Evolutionary conservation across 805 yeast genomes (phyloP), one percentile per base, ranked within the genome.

Genomic region (Isabelozyma heimii): DNA sequence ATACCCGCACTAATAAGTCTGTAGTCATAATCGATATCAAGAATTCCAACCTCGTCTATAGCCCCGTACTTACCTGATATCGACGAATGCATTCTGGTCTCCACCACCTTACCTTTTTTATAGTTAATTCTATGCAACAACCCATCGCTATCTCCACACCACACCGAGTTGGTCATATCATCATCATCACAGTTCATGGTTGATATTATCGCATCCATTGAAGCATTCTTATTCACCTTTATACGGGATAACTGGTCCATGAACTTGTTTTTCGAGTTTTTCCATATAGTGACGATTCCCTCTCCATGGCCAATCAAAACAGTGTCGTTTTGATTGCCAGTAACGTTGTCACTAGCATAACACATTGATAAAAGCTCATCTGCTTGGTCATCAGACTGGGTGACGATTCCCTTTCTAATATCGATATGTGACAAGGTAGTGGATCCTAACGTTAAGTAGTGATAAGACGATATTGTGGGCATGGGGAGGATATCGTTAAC

Each of bases 201-300:
- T 8, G 87, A 76, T 5, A 83, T 71, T 2, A 89, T 66, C 27
- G 87, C 77, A 60, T 91, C 97, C 14, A 91, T 79, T 15, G 92
- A 85, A 35, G 86, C 88, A 42, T 79, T 87, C 48, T 79, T 82
- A 38, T 82, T 74, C 8, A 91, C 75, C 53, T 83, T 83, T 15
- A 92, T 80, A 49, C 98, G 73, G 10, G 87, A 79, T 43, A 90
- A 74, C 68, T 92, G 97, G 65, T 92, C 97, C 50, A 72, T 75
- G 52, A 83, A 77, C 40, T 79, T 79, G 60, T 89, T 89, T 60
- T 80, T 80, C 28, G 80, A 75, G 26, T 86, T 83, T 56, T 81
- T 83, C 99, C 99, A 92, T 12, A 87, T 73, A 0, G 98, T 90
- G 6, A 90, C 76, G 12, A 89, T 80, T 3, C 98, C 98, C 60